Evolutionary conservation across 2,329 filamentous ascomycete species (phyloP), one percentile per base, ranked within the genome.

Genomic region (Cercospora zeina): DNA sequence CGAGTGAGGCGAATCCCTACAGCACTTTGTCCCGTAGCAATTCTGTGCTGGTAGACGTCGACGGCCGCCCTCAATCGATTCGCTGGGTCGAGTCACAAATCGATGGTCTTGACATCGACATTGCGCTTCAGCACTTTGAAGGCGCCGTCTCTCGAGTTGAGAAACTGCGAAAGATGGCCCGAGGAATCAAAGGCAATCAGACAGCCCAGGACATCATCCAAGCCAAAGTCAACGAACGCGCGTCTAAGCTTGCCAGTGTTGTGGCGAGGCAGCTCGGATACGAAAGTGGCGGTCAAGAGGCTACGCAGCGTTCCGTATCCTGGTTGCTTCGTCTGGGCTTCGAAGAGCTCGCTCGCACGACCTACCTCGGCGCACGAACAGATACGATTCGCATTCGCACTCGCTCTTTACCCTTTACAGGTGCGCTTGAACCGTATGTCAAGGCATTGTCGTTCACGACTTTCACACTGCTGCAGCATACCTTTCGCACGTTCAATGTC

Each of bases 361-460:
- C 89, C 0, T 97, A 96, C 72, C 83, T 99, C 4, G 84, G 88
- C 58, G 89, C 92, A 19, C 85, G 95, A 58, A 87, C 87, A 55
- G 86, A 86, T 47, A 86, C 89, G 5, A 90, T 99, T 64, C 89
- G 88, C 67, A 90, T 91, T 72, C 85, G 93, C 67, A 88, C 91
- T 27, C 88, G 95, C 62, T 91, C 96, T 83, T 95, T 93, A 74
- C 89, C 96, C 62, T 99, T 99, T 77, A 92, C 96, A 73, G 95
- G 95, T 56, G 90, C 96, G 71, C 84, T 99, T 8, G 90, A 91
- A 63, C 84, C 92, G 11, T 97, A 97, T 77, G 95, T 97, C 69
- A 96, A 93, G 83, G 91, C 96, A 74, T 82, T 97, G 51, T 95
- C 93, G 1, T 97, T 92, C 76, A 92, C 96, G 61, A 97, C 96